phyloP scores from a whole-genome alignment of 2,329 filamentous ascomycete species.

The Periconia digitata region DNA sequence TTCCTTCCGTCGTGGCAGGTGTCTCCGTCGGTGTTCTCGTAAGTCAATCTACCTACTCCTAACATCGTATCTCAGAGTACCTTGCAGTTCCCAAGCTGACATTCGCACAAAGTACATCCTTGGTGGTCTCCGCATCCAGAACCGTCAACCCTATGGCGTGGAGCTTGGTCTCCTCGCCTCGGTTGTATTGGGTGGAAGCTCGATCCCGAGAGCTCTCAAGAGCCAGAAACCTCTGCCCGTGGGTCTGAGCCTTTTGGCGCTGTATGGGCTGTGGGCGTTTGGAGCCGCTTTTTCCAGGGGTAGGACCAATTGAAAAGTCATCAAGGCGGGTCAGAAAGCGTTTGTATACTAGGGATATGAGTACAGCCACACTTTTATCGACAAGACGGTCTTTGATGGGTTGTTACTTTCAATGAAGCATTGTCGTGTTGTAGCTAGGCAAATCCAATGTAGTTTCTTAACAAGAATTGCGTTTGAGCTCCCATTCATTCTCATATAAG shows the following conservation, averaged over 20 bases:
- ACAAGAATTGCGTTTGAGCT: no score
- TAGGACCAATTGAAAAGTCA: slow-evolving; percentile 4
- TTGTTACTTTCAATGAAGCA: no score
- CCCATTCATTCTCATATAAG: no score
- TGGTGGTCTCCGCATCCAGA: slow-evolving; percentile 78
- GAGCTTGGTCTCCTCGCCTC: slow-evolving; percentile 90
- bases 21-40: slow-evolving; percentile 74
- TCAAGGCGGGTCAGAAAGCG: not conserved
- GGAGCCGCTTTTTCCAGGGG: slow-evolving; percentile 62
- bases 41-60: slow-evolving; percentile 16
- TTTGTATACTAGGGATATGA: not conserved
- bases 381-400: not conserved
- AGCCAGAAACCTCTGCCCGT: slow-evolving; percentile 82
- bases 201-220: slow-evolving; percentile 83
- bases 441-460: no score
- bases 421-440: no score
- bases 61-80: not conserved
- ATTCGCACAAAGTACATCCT: slow-evolving; percentile 69
- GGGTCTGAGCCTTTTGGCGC: slow-evolving; percentile 74
- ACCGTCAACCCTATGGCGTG: slow-evolving; percentile 75
- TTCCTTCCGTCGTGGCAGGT: slow-evolving; percentile 85
- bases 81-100: not conserved
- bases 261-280: slow-evolving; percentile 78
- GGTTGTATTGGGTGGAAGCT: slow-evolving; percentile 77
- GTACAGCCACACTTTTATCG: no score